Conservation (phyloP, 2,329 filamentous ascomycete genomes). For the Ophiostoma australiae region DNA sequence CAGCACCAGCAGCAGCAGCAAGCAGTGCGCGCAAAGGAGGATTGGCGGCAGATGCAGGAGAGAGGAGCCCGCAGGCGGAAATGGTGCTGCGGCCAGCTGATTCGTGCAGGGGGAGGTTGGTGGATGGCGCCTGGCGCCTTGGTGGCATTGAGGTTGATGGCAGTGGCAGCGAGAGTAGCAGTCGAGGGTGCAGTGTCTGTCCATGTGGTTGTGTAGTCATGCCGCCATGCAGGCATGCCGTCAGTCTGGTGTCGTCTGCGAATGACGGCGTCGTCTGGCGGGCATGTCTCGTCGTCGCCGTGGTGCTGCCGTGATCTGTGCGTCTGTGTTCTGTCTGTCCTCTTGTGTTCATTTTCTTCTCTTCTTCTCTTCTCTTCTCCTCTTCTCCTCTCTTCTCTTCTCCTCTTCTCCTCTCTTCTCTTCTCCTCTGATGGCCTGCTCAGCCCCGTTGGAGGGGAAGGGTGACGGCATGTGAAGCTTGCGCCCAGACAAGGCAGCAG, state of each 20-base stretch:
- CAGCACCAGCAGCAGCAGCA: not conserved
- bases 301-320: not conserved
- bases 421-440: not conserved
- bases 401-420: not conserved
- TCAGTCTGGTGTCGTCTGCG: not conserved
- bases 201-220: not conserved
- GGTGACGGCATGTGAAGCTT: not conserved
- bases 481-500: slow-evolving; percentile 15
- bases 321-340: not conserved
- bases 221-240: not conserved
- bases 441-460: slow-evolving; percentile 4
- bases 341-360: not conserved
- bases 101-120: slow-evolving; percentile 20
- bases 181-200: not conserved
- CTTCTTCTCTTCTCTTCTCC: not conserved
- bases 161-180: not conserved
- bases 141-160: not conserved
- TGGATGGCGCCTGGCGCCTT: not conserved
- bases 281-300: not conserved
- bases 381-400: not conserved
- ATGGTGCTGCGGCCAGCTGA: slow-evolving; percentile 20
- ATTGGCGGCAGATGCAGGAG: slow-evolving; percentile 22
- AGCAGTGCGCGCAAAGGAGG: not conserved
- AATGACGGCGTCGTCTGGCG: not conserved
- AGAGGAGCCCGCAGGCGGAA: slow-evolving; percentile 19